Evolutionary conservation across 225 moss, liverwort and hornwort genomes (phyloP).

Genomic region (Anthoceros angustus): DNA sequence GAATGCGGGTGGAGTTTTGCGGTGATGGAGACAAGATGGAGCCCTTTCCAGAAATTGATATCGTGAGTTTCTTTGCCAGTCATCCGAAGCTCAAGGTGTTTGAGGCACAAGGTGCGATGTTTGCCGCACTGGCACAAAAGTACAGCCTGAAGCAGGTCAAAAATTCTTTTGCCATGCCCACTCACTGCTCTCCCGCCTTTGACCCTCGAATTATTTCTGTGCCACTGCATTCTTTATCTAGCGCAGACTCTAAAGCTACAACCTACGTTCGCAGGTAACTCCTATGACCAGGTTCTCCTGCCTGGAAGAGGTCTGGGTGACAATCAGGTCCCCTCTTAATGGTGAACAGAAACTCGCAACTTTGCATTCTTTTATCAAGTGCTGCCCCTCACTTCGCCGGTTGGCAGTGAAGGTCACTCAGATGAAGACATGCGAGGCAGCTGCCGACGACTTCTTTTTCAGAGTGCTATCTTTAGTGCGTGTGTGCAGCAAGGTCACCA

Average conservation of each 20-base stretch:
- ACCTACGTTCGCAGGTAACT: slow-evolving; percentile 15
- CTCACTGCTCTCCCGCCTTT: not conserved
- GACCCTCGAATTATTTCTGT: not conserved
- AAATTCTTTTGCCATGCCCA: not conserved
- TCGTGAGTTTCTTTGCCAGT: slow-evolving; percentile 29
- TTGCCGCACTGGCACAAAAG: slow-evolving; percentile 32
- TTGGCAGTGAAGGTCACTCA: slow-evolving; percentile 33
- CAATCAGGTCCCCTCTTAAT: slow-evolving; percentile 33
- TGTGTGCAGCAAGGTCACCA: slow-evolving; percentile 32
- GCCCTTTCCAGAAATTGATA: slow-evolving; percentile 34
- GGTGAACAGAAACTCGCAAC: slow-evolving; percentile 34
- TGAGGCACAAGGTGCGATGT: slow-evolving; percentile 41
- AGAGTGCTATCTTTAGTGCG: slow-evolving; percentile 30
- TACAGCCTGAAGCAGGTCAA: slow-evolving; percentile 33
- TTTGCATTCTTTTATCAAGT: slow-evolving; percentile 29
- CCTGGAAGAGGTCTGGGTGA: slow-evolving; percentile 39
- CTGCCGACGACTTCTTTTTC: slow-evolving; percentile 41
- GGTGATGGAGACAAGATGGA: slow-evolving; percentile 38
- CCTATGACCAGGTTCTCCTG: slow-evolving; percentile 19
- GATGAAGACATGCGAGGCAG: slow-evolving; percentile 36
- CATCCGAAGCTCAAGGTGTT: slow-evolving; percentile 30
- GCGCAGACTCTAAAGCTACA: not conserved
- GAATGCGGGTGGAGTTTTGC: slow-evolving; percentile 41
- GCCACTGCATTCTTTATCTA: not conserved
- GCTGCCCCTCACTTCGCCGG: slow-evolving; percentile 34